Base-by-base conservation (phyloP, 805 yeast genomes). In the Saturnispora saitoi region DNA sequence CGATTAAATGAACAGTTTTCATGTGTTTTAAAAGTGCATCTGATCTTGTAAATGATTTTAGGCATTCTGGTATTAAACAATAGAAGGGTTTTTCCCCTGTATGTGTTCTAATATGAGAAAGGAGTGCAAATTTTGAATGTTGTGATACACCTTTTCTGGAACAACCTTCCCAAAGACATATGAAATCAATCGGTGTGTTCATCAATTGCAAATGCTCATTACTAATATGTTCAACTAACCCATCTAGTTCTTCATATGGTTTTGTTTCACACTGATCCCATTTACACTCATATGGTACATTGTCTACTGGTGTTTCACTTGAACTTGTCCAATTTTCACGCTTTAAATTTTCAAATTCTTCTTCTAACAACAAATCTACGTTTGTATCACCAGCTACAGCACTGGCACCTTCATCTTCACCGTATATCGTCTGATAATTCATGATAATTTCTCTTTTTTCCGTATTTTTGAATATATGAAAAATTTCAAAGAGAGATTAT, bases 51-150 rank as follows among this genome's bases (percentile, higher is more conserved):
- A 81, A 82, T 41, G 72, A 72, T 52, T 76, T 71, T 45, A 72
- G 74, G 61, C 91, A 84, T 54, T 81, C 86, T 2, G 86, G 86
- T 12, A 81, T 67, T 1, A 76, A 70, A 60, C 91, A 84, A 55
- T 70, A 75, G 54, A 75, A 80, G 32, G 86, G 86, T 56, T 73
- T 73, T 56, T 82, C 85, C 1, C 83, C 81, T 0, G 84, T 77
- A 60, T 84, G 91, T 1, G 77, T 70, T 48, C 86, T 62, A 54
- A 81, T 67, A 58, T 83, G 91, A 0, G 83, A 70, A 0, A 80
- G 68, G 30, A 84, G 67, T 1, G 83, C 81, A 61, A 76, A 75
- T 44, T 80, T 58, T 10, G 78, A 73, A 14, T 77, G 78, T 57
- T 75, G 81, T 26, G 67, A 67, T 2, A 73, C 60, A 4, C 81